Conservation (phyloP, 176 grass and related monocot genomes). For the Musa schizocarpa region DNA sequence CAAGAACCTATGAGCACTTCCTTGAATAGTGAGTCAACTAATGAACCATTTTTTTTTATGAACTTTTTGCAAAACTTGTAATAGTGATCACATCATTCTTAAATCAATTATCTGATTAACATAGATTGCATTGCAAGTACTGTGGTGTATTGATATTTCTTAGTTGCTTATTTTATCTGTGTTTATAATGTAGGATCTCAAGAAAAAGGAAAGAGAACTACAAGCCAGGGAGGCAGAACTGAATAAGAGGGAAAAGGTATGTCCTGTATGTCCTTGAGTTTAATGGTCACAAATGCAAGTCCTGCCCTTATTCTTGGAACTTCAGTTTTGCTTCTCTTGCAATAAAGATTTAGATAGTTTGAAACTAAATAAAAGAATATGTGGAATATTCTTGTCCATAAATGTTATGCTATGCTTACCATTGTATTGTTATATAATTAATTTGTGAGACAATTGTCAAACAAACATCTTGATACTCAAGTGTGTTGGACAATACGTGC, state of each 20-base stretch:
- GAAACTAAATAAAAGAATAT: no score
- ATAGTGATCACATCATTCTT: neutral
- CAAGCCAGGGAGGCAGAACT: slow-evolving; percentile 48
- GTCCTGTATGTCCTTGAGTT: neutral
- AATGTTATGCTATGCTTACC: no score
- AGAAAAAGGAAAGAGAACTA: slow-evolving; percentile 52
- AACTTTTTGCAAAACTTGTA: neutral
- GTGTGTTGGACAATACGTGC: no score
- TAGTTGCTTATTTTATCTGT: neutral
- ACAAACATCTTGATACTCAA: no score
- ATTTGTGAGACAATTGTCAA: no score
- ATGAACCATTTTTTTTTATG: no score
- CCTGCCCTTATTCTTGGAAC: neutral
- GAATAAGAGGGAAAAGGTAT: slow-evolving; percentile 56
- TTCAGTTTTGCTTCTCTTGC: neutral
- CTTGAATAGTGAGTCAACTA: no score
- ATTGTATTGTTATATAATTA: no score
- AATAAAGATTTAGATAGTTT: no score
- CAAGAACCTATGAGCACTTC: no score
- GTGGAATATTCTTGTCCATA: no score
- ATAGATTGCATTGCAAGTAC: neutral
- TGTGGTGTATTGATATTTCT: neutral
- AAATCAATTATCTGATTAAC: neutral
- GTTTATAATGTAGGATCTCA: slow-evolving; percentile 33
- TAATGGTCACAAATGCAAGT: neutral